Evolutionary conservation across 345 rosid genomes (phyloP).

Genomic region (Dipteronia dyeriana): DNA sequence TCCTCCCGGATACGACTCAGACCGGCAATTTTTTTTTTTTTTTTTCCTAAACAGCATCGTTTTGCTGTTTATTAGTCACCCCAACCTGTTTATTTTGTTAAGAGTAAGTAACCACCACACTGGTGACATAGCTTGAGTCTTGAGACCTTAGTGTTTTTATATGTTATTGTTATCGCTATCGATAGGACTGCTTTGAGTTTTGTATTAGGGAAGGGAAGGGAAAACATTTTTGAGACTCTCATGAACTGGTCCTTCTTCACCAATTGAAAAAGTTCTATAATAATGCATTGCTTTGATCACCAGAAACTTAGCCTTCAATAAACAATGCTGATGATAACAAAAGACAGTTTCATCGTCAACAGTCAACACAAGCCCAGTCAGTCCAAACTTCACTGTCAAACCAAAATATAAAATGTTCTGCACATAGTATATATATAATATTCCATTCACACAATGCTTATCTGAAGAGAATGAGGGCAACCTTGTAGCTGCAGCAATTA

Average conservation of each 20-base stretch:
- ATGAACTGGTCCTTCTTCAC: not conserved
- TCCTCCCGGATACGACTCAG: no score
- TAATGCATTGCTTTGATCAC: not conserved
- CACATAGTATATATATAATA: not conserved
- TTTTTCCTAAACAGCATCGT: no score
- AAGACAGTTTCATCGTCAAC: not conserved
- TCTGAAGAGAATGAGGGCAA: conserved; percentile 19
- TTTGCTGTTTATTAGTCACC: not conserved
- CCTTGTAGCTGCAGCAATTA: not conserved
- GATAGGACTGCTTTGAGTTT: not conserved
- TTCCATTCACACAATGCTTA: not conserved
- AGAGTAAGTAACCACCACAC: not conserved
- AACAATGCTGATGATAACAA: not conserved
- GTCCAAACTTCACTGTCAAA: not conserved
- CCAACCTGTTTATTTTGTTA: not conserved
- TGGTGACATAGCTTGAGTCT: not conserved
- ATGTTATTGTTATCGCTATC: not conserved
- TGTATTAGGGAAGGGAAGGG: no score
- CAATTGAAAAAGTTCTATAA: not conserved
- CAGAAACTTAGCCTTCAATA: not conserved
- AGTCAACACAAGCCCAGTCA: conserved; percentile 15
- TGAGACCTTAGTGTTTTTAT: not conserved
- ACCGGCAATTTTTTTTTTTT: no score
- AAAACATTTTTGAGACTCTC: not conserved
- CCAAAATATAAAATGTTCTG: not conserved